Evolutionary conservation across 23 red algal species (phyloP).

Genomic region (Gracilariopsis chorda): DNA sequence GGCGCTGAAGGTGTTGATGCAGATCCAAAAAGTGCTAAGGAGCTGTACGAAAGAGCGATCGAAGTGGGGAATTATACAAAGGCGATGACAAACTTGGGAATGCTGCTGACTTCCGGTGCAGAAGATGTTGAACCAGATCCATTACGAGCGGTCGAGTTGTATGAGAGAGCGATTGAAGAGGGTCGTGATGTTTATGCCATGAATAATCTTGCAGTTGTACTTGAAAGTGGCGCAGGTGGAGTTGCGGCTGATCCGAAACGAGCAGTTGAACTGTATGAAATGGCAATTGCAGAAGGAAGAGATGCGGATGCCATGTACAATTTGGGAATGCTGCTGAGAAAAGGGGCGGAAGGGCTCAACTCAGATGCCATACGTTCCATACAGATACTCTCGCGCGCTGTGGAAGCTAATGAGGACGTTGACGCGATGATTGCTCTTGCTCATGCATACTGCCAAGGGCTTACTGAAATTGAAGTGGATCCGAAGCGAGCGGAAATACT

Average conservation of each 20-base stretch:
- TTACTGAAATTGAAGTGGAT: not conserved
- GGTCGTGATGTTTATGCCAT: not conserved
- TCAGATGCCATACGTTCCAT: not conserved
- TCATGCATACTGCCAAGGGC: not conserved
- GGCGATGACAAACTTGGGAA: constrained; percentile 10
- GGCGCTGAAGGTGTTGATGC: not conserved
- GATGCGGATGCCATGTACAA: constrained; percentile 1
- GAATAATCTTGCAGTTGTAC: not conserved
- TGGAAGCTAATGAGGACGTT: not conserved
- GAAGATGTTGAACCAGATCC: not conserved
- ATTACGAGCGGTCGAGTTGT: not conserved
- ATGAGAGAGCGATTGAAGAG: not conserved
- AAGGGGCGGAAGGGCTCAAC: not conserved
- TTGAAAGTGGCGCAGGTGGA: not conserved
- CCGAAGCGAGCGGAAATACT: not conserved
- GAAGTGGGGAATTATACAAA: not conserved
- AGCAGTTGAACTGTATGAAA: constrained; percentile 19
- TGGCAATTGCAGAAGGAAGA: not conserved
- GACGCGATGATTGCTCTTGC: not conserved
- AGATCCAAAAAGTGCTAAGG: not conserved
- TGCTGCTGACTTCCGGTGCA: not conserved
- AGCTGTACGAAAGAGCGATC: not conserved
- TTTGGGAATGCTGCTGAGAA: not conserved
- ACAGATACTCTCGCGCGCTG: not conserved
- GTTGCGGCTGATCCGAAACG: not conserved